Percentiles rank a stretch among this genome's conserved stretches.
These are phyloP conservation scores for Russula dissimulans DNA, from an alignment of 768 basidiomycete species.

Conservation along the genomic window DNA sequence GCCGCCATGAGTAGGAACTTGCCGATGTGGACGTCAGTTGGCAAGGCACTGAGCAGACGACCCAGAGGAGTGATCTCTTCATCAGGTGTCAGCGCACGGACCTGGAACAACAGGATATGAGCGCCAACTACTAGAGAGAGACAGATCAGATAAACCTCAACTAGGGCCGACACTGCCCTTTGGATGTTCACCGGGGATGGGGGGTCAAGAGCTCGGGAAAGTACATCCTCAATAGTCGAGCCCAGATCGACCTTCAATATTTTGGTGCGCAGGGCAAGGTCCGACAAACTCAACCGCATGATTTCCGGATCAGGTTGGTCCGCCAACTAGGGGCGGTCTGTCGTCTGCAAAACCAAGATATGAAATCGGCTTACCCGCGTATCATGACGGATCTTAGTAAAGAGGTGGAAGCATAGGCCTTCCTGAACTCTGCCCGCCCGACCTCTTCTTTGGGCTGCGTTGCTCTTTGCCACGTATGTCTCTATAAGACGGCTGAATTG, in stretches of 20 bases:
- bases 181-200: conserved; percentile 81
- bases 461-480: conserved; percentile 85
- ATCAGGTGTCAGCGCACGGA: conserved; percentile 69
- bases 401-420: conserved; percentile 92
- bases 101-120: conserved; percentile 33
- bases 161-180: conserved; percentile 80
- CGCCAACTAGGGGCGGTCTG: conserved; percentile 50
- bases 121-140: not conserved
- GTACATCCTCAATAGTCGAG: conserved; percentile 79
- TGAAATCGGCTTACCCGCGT: conserved; percentile 41
- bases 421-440: conserved; percentile 85
- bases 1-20: conserved; percentile 85
- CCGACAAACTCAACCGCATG: conserved; percentile 84
- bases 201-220: conserved; percentile 83
- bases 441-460: conserved; percentile 82
- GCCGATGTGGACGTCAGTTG: conserved; percentile 92
- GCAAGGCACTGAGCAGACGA: conserved; percentile 77
- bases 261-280: conserved; percentile 85
- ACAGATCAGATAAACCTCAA: conserved; percentile 49
- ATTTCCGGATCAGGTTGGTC: conserved; percentile 94
- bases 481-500: conserved; percentile 89
- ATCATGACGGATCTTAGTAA: conserved; percentile 82
- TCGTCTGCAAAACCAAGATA: not conserved
- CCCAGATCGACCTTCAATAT: conserved; percentile 88
- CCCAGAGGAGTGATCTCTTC: conserved; percentile 97